These are phyloP conservation scores for Boletales sp. DNA, from an alignment of 768 basidiomycete genomes.

Conservation along the genomic window DNA sequence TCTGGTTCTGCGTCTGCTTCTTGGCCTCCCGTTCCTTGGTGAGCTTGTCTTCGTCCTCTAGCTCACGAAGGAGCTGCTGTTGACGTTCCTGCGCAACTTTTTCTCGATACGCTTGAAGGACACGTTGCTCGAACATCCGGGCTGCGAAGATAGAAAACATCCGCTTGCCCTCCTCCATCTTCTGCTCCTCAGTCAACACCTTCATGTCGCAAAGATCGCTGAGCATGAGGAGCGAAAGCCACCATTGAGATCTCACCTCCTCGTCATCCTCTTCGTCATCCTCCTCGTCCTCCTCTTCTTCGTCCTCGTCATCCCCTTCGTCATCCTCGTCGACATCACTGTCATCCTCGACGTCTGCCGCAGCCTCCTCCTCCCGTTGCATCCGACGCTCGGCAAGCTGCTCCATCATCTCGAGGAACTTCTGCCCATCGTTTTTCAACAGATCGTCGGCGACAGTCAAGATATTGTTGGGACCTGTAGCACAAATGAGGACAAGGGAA, in stretches of 20 bases:
- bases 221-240: constrained; percentile 5
- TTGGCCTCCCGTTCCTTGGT: constrained; percentile 87
- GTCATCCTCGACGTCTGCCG: constrained; percentile 58
- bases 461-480: constrained; percentile 82
- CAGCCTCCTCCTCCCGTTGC: constrained; percentile 78
- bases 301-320: constrained; percentile 58
- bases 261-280: constrained; percentile 47
- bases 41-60: constrained; percentile 91
- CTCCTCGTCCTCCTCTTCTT: constrained; percentile 65
- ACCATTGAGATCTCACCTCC: constrained; percentile 34
- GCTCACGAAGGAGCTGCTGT: constrained; percentile 85
- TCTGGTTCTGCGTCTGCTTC: constrained; percentile 90
- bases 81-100: constrained; percentile 96
- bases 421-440: constrained; percentile 96
- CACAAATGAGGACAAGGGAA: constrained; percentile 18
- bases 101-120: constrained; percentile 94
- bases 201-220: constrained; percentile 24
- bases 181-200: constrained; percentile 92
- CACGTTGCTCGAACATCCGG: constrained; percentile 98
- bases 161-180: constrained; percentile 98
- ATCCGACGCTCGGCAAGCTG: constrained; percentile 93
- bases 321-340: constrained; percentile 60
- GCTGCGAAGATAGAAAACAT: constrained; percentile 99
- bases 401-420: constrained; percentile 99
- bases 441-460: constrained; percentile 98